Evolutionary conservation across 805 yeast species (phyloP).

Genomic region (Kurtzmaniella fragi): DNA sequence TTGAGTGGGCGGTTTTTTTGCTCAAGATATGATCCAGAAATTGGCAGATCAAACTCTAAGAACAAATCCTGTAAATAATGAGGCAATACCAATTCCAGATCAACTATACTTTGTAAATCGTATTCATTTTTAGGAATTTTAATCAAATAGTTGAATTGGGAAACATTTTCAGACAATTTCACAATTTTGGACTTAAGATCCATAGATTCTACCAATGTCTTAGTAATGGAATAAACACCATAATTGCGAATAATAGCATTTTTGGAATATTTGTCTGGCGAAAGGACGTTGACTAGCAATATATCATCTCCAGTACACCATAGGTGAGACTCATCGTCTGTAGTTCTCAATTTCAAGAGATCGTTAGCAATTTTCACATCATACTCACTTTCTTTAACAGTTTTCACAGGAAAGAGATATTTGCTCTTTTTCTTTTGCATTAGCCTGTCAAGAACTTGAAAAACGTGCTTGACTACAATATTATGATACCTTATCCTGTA

Average conservation of each 20-base stretch:
- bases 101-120: background rate
- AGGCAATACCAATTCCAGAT: background rate
- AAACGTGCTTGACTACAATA: slow-evolving; percentile 10
- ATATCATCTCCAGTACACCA: slow-evolving; percentile 5
- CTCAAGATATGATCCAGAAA: background rate
- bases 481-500: background rate
- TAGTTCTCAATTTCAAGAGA: slow-evolving; percentile 1
- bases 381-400: slow-evolving; percentile 1
- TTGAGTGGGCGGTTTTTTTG: slow-evolving; percentile 4
- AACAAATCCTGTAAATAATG: slow-evolving; percentile 2
- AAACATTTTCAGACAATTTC: too few species aligned
- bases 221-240: slow-evolving; percentile 14
- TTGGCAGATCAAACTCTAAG: slow-evolving; percentile 1
- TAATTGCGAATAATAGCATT: slow-evolving; percentile 13
- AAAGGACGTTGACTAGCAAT: slow-evolving; percentile 18
- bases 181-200: background rate
- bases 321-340: too few species aligned
- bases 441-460: slow-evolving; percentile 14
- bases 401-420: slow-evolving; percentile 18
- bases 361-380: background rate
- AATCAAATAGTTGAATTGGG: slow-evolving; percentile 2
- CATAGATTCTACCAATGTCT: slow-evolving; percentile 8
- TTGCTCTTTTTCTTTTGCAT: slow-evolving; percentile 22
- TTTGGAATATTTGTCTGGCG: slow-evolving; percentile 21
- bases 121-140: slow-evolving; percentile 1